phyloP scores from a whole-genome alignment of 169 alveolate genomes.

The Ichthyophthirius multifiliis region DNA sequence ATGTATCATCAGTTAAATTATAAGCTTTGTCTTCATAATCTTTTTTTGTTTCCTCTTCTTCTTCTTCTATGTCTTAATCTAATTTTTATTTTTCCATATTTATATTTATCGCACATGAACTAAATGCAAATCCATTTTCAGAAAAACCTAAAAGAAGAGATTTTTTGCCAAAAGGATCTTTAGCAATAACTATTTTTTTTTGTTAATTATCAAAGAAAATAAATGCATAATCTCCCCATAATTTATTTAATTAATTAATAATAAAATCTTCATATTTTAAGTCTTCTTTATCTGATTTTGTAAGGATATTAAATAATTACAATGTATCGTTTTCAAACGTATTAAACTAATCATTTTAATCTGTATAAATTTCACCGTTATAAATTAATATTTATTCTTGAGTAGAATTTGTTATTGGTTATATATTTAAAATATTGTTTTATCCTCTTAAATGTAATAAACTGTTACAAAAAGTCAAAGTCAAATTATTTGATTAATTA shows the following conservation, averaged over 20 bases:
- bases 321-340: slow-evolving; percentile 38
- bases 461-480: neutral
- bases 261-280: slow-evolving; percentile 6
- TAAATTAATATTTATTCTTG: slow-evolving; percentile 10
- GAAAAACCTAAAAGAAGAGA: slow-evolving; percentile 54
- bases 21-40: neutral
- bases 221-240: slow-evolving; percentile 61
- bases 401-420: slow-evolving; percentile 14
- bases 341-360: slow-evolving; percentile 8
- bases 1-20: neutral
- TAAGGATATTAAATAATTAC: slow-evolving; percentile 27
- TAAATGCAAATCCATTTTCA: slow-evolving; percentile 30
- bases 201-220: slow-evolving; percentile 54
- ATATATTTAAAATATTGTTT: neutral
- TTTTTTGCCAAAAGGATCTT: slow-evolving; percentile 80
- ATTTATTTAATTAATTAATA: neutral
- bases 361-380: slow-evolving; percentile 30
- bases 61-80: slow-evolving; percentile 36
- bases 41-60: slow-evolving; percentile 32
- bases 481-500: neutral
- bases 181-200: slow-evolving; percentile 41
- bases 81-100: slow-evolving; percentile 19
- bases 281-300: neutral
- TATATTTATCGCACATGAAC: slow-evolving; percentile 40
- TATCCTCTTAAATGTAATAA: slow-evolving; percentile 31